phyloP scores from a whole-genome alignment of 495 filamentous ascomycete genomes.

The Hypoxylon trugodes region DNA sequence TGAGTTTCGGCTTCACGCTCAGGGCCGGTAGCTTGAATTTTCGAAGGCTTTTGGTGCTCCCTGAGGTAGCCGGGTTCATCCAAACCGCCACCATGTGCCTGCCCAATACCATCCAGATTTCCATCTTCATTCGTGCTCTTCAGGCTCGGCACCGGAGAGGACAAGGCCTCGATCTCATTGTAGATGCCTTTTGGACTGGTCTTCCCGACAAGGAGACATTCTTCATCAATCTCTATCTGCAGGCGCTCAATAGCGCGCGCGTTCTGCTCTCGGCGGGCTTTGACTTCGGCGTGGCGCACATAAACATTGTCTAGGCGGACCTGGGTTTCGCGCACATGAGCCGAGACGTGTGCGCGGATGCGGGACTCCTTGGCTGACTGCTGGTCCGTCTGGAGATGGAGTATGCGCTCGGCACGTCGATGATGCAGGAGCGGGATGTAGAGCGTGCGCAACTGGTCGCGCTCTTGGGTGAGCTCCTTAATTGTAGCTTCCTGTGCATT shows the following conservation, averaged over 20 bases:
- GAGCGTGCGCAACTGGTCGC: background rate
- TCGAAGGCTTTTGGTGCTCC: no score
- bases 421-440: constrained; percentile 11
- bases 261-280: background rate
- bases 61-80: no score
- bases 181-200: constrained; percentile 12
- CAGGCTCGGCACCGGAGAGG: no score
- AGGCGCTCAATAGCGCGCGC: background rate
- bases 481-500: background rate
- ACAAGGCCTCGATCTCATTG: constrained; percentile 22
- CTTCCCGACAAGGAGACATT: constrained; percentile 17
- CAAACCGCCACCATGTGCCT: no score
- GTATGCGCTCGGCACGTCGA: background rate
- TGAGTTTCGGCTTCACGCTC: no score
- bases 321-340: background rate
- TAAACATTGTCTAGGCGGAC: background rate
- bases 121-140: no score
- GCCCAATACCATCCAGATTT: no score
- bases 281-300: background rate
- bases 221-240: constrained; percentile 9
- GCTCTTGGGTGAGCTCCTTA: background rate
- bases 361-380: background rate
- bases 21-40: no score
- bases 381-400: background rate
- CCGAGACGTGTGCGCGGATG: constrained; percentile 18